Base-by-base conservation (phyloP, 768 basidiomycete species). In the Suillus placidus region DNA sequence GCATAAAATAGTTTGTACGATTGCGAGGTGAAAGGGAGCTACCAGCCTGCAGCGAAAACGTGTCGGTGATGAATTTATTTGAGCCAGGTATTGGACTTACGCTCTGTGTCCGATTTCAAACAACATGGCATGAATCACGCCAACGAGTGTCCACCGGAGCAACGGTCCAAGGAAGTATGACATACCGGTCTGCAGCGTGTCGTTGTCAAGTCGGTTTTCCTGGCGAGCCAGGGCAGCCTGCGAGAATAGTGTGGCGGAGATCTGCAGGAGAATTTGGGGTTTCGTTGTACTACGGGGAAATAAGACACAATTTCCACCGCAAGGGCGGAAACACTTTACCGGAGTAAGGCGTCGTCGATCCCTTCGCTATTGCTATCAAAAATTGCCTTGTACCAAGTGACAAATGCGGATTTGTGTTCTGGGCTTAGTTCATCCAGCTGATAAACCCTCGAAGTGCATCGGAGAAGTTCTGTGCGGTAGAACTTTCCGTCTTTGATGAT, bases 331-430 rank as follows among this genome's bases (percentile, higher is more conserved):
- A 14, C 4, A 62, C 60, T 64, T 69, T 75, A 88, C 88, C 88
- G 81, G 32, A 90, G 78, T 63, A 92, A 90, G 16, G 84, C 87
- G 70, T 94, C 93, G 69, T 94, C 93, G 34, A 94, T 93, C 1
- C 93, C 93, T 73, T 94, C 93, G 68, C 86, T 92, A 66, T 80
- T 79, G 58, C 80, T 87, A 72, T 93, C 91, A 73, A 94, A 94
- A 34, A 94, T 79, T 0, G 90, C 89, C 71, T 92, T 93, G 69
- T 83, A 87, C 93, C 93, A 94, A 10, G 81, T 79, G 40, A 76
- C 72, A 67, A 87, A 86, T 23, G 83, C 81, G 49, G 67, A 66
- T 47, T 76, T 71, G 47, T 86, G 84, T 60, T 85, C 84, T 37
- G 68, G 69, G 20, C 80, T 75, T 12, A 86, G 74, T 26, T 80